Conservation (phyloP, 2,329 filamentous ascomycete genomes). For the Gnomoniopsis smithogilvyi region DNA sequence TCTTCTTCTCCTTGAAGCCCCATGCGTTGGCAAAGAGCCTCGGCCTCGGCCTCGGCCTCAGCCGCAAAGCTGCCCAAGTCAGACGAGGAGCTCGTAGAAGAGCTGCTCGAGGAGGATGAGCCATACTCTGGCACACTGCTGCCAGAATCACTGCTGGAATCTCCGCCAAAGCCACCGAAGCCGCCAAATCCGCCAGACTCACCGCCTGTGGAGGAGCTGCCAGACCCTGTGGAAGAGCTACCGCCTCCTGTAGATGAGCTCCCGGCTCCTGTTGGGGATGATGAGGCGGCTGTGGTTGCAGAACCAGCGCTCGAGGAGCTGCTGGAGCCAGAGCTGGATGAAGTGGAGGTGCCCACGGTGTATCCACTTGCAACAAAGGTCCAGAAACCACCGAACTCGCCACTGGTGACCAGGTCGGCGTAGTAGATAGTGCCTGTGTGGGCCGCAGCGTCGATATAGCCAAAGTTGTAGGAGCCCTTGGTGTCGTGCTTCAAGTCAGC, state of each 20-base stretch:
- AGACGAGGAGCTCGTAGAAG: not conserved
- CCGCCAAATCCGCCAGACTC: not conserved
- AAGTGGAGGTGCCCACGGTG: conserved; percentile 35
- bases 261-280: not conserved
- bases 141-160: not conserved
- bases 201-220: not conserved
- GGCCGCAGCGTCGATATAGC: conserved; percentile 49
- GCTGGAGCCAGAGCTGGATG: not conserved
- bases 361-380: conserved; percentile 49
- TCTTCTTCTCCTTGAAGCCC: conserved; percentile 1
- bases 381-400: conserved; percentile 53
- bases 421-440: conserved; percentile 54
- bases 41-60: not conserved
- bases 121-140: not conserved
- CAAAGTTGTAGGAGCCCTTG: conserved; percentile 52
- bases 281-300: not conserved
- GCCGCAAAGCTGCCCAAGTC: not conserved
- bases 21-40: not conserved
- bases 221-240: not conserved
- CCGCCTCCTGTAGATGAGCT: not conserved
- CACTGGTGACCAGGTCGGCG: conserved; percentile 34
- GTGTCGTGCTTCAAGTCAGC: conserved; percentile 34
- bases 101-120: not conserved
- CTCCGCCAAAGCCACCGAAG: not conserved
- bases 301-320: not conserved